Conservation (phyloP, 768 basidiomycete species). For the Tricholoma sp. region DNA sequence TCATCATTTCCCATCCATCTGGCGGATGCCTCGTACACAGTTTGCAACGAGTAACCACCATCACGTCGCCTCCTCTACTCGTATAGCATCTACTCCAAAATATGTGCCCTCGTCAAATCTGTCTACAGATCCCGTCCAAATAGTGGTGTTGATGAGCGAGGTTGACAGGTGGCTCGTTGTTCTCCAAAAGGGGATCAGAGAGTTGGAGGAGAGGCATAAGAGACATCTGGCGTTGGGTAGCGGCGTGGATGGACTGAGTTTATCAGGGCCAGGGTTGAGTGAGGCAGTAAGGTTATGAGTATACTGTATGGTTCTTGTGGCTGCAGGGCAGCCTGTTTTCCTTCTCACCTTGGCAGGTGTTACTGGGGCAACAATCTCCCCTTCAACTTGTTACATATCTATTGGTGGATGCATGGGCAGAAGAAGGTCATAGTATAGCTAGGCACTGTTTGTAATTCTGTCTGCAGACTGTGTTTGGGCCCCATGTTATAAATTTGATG, state of each 20-base stretch:
- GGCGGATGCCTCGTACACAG: not conserved
- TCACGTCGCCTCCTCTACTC: not conserved
- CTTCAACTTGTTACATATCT: too few species aligned
- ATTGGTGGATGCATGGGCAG: too few species aligned
- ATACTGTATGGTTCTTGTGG: too few species aligned
- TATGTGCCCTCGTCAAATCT: not conserved
- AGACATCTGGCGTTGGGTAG: not conserved
- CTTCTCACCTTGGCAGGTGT: too few species aligned
- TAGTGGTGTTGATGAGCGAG: not conserved
- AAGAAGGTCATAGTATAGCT: too few species aligned
- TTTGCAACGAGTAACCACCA: not conserved
- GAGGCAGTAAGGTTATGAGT: not conserved
- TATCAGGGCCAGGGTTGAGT: not conserved
- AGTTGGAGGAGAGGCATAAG: constrained; percentile 2
- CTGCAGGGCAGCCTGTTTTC: too few species aligned
- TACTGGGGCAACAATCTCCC: too few species aligned
- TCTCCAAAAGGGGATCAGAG: not conserved
- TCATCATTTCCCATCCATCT: not conserved
- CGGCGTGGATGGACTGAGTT: not conserved
- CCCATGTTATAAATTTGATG: too few species aligned
- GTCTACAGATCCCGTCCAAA: not conserved
- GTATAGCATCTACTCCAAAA: not conserved
- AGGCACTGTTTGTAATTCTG: too few species aligned
- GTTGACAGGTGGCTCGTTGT: not conserved
- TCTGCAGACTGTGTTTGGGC: too few species aligned